Base-by-base conservation (phyloP, 129 eudicot species). In the Flaveria linearis region DNA sequence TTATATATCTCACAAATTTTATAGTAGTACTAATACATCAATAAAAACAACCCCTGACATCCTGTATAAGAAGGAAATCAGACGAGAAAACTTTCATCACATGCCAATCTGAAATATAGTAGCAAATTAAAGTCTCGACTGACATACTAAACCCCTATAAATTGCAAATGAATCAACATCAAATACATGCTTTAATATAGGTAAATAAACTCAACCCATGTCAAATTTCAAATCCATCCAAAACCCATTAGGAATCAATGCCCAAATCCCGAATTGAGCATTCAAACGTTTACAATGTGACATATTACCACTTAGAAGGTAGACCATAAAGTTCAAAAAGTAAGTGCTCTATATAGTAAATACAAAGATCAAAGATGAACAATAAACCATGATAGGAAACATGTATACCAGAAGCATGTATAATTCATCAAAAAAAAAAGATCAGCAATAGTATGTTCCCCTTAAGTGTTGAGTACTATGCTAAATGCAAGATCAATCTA, bases 391-490 rank as follows among this genome's bases (percentile, higher is more conserved):
- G 76, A 72, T 22, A 2, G 15, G 28, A 28, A 22, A 75, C 49
- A 55, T 39, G 52, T 55, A 53, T 53, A 36, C 26, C 33, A 52
- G 77, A 73, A 58, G 69, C 77, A 73, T 39, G 43, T 41, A 60
- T 16, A 23, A 41, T 23, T 60, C 17, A 74, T 62, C 62, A 75
- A 16, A 25, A 60, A 22, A 39, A 61, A 0, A 16, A 47, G 13
- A 33, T 25, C 43, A 58, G 41, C 18, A 33, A 33, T 1, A 72
- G 51, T 74, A 43, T 45, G 71, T 26, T 45, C 61, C 45, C 56
- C 56, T 74, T 61, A 58, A 43, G 46, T 13, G 18, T 62, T 62
- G 36, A 64, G 5, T 25, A 17, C 68, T 12, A 26, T 14, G 46
- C 46, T 5, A 63, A 63, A 66, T 39, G 71, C 28, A 66, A 36